Evolutionary conservation across 805 yeast genomes (phyloP), one percentile per base, ranked within the genome.

Genomic region (Pichia thaimueangensis): DNA sequence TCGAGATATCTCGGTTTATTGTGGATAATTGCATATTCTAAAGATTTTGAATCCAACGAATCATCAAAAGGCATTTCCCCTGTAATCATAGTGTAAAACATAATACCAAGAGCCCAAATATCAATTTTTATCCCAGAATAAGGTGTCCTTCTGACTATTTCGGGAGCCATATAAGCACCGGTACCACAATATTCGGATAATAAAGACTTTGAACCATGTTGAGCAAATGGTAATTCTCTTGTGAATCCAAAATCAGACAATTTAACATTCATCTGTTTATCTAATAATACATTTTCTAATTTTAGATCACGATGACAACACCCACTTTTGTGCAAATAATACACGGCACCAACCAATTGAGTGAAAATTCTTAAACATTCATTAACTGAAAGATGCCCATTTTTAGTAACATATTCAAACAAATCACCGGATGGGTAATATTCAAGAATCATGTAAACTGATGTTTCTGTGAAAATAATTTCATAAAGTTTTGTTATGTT

Each of bases 91-190:
- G 97, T 88, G 58, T 82, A 93, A 8, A 91, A 63, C 13, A 93
- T 87, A 10, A 93, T 76, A 1, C 98, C 98, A 48, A 91, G 63
- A 0, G 96, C 78, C 98, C 98, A 91, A 6, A 85, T 78, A 58
- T 91, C 98, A 2, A 80, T 78, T 52, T 82, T 80, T 49, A 77
- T 73, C 0, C 97, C 97, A 32, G 79, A 78, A 59, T 88, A 88
- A 35, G 80, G 78, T 47, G 76, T 73, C 47, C 79, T 72, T 42
- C 69, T 67, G 15, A 89, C 67, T 47, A 93, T 68, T 58, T 91
- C 98, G 0, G 98, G 98, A 0, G 98, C 96, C 96, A 91, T 89
- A 59, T 91, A 91, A 3, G 87, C 94, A 1, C 88, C 79, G 0
- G 97, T 91, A 3, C 98, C 98, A 63, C 98, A 91, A 1, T 88